These are phyloP conservation scores for Erythrobasidium hasegawianum DNA, from an alignment of 1,284 basidiomycete species.

Conservation along the genomic window DNA sequence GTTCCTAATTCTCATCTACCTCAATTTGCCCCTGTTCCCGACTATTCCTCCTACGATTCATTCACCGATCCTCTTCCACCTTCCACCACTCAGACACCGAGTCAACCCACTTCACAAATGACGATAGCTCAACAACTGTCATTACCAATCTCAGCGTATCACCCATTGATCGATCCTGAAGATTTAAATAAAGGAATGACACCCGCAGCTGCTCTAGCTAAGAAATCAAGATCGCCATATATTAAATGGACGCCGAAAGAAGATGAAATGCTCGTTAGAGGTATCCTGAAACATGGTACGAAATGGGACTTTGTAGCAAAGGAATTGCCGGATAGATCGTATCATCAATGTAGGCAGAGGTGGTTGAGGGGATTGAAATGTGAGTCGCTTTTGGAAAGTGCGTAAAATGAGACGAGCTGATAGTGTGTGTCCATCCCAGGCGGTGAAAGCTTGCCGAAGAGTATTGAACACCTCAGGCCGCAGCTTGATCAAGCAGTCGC, in stretches of 20 bases:
- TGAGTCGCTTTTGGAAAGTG: too few species aligned
- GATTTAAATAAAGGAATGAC: conserved; percentile 30
- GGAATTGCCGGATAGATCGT: conserved; percentile 39
- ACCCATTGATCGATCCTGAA: conserved; percentile 15
- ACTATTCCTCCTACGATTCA: neutral
- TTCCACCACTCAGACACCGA: neutral
- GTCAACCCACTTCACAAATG: neutral
- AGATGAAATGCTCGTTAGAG: conserved; percentile 41
- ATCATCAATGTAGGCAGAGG: conserved; percentile 40
- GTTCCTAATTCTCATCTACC: neutral
- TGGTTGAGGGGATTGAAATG: conserved; percentile 29
- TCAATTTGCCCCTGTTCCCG: neutral
- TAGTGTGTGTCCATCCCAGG: too few species aligned
- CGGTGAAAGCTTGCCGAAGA: conserved; percentile 37
- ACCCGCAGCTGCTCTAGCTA: conserved; percentile 30
- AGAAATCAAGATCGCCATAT: conserved; percentile 36
- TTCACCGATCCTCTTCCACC: neutral
- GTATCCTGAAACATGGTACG: conserved; percentile 39
- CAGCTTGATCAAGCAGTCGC: conserved; percentile 33
- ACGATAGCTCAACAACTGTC: conserved; percentile 5
- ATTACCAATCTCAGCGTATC: neutral
- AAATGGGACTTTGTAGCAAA: conserved; percentile 42
- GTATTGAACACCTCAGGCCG: conserved; percentile 35
- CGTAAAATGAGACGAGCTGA: too few species aligned
- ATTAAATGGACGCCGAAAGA: conserved; percentile 42